These are phyloP conservation scores for Actinomucor elegans DNA, from an alignment of 371 early-diverging fungal genomes.

Conservation along the genomic window DNA sequence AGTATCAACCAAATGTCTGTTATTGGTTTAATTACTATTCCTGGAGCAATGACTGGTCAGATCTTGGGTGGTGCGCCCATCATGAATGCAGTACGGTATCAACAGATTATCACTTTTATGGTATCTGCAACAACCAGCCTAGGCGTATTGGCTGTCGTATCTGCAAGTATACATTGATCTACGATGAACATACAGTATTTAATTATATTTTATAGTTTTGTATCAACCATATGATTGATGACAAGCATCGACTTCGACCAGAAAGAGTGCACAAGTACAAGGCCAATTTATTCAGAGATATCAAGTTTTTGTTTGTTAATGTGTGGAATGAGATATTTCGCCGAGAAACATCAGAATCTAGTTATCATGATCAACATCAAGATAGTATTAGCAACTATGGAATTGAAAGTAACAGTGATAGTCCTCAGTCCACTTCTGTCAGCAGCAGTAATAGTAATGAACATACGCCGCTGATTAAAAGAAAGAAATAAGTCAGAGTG, in stretches of 20 bases:
- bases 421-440: too few species aligned
- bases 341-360: too few species aligned
- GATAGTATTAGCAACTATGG: too few species aligned
- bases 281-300: slow-evolving; percentile 23
- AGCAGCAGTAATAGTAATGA: not conserved
- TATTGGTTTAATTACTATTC: slow-evolving; percentile 86
- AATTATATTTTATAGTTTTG: slow-evolving; percentile 36
- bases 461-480: slow-evolving; percentile 2
- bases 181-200: not conserved
- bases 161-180: too few species aligned
- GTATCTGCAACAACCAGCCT: slow-evolving; percentile 72
- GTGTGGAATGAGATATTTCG: slow-evolving; percentile 4
- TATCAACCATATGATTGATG: slow-evolving; percentile 62
- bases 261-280: slow-evolving; percentile 46
- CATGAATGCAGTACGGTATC: slow-evolving; percentile 77
- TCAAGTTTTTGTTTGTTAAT: slow-evolving; percentile 5
- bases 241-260: slow-evolving; percentile 51
- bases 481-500: too few species aligned
- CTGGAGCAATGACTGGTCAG: slow-evolving; percentile 92
- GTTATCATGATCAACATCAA: too few species aligned
- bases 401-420: too few species aligned
- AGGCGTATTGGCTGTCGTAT: slow-evolving; percentile 62
- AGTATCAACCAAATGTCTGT: slow-evolving; percentile 83
- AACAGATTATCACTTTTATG: slow-evolving; percentile 84
- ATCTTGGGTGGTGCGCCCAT: slow-evolving; percentile 83